Base-by-base conservation (phyloP, 805 yeast species). In the Sugiyamaella smithiae region DNA sequence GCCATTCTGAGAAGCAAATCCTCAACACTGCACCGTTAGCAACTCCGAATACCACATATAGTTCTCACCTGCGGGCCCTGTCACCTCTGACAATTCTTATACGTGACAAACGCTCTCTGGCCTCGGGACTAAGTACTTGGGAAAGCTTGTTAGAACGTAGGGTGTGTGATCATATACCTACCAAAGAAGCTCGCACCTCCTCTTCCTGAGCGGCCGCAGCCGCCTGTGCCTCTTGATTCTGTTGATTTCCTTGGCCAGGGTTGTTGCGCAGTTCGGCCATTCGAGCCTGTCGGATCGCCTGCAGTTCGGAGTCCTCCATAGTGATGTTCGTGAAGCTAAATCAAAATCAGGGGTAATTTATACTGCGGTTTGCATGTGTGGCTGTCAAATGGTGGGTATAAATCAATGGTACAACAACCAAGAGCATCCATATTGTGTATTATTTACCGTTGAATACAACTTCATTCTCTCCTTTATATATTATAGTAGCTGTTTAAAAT, bases 271-370 rank as follows among this genome's bases (percentile, higher is more conserved):
- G 71, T 67, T 91, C 96, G 20, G 84, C 83, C 58, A 91, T 68
- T 57, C 98, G 78, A n/a, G 97, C 97, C 40, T 88, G 88, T 58
- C 98, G 79, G 55, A 91, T 86, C 26, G 97, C 97, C 57, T 84
- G 81, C 51, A 91, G 72, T 67, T 91, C 99, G 19, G 81, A 68
- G 64, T 88, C 91, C 59, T 88, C 96, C 96, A 89, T 88, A n/a
- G 2, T 36, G 25, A n/a, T n/a, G 37, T 23, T 19, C 29, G 20
- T 37, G 41, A 23, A 37, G 24, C n/a, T n/a, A n/a, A 37, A 37
- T 6, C 7, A 14, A 17, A 26, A 24, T 25, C 43, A 26, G 43
- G 32, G 43, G 33, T 40, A 7, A 28, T 12, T 5, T 11, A 25
- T 25, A 26, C 32, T 25, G 32, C 32, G 22, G 33, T 11, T n/a